phyloP scores from a whole-genome alignment of 352 stramenopile genomes.

The Phytophthora pistaciae region DNA sequence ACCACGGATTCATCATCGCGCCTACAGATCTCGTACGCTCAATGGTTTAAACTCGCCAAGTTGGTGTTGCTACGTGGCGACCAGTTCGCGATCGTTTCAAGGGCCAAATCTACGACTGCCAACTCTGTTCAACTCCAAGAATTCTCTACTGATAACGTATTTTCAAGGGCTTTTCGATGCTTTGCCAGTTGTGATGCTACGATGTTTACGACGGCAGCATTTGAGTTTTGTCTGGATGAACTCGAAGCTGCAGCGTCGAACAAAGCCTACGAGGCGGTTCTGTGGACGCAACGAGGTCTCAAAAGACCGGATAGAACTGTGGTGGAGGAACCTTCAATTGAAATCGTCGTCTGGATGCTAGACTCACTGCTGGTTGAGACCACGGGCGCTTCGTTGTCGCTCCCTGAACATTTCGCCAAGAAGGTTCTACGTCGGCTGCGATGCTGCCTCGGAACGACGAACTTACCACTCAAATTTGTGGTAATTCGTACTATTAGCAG shows the following conservation, averaged over 20 bases:
- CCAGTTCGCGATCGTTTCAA: conserved; percentile 43
- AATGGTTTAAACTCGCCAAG: conserved; percentile 60
- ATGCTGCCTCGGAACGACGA: conserved; percentile 48
- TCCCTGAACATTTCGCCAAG: conserved; percentile 8
- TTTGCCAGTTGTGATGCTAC: conserved; percentile 18
- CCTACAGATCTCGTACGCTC: conserved; percentile 19
- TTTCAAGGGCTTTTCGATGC: conserved; percentile 21
- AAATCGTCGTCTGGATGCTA: conserved; percentile 77
- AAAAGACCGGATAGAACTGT: conserved; percentile 53
- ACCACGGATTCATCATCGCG: background rate
- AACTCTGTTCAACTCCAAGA: conserved; percentile 9
- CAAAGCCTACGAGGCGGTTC: conserved; percentile 61
- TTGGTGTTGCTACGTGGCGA: conserved; percentile 62
- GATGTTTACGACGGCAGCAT: conserved; percentile 26
- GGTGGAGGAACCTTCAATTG: conserved; percentile 73
- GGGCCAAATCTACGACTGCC: background rate
- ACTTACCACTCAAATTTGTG: conserved; percentile 76
- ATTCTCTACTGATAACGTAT: conserved; percentile 19
- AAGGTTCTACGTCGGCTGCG: conserved; percentile 32
- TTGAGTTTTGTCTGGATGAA: conserved; percentile 70
- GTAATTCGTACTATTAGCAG: conserved; percentile 56
- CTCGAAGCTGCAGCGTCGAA: conserved; percentile 63
- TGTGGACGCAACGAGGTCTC: conserved; percentile 86
- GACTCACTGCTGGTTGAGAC: conserved; percentile 47
- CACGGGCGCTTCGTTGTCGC: background rate